phyloP scores from a whole-genome alignment of 176 grass and related monocot species.

The Musa beccarii region DNA sequence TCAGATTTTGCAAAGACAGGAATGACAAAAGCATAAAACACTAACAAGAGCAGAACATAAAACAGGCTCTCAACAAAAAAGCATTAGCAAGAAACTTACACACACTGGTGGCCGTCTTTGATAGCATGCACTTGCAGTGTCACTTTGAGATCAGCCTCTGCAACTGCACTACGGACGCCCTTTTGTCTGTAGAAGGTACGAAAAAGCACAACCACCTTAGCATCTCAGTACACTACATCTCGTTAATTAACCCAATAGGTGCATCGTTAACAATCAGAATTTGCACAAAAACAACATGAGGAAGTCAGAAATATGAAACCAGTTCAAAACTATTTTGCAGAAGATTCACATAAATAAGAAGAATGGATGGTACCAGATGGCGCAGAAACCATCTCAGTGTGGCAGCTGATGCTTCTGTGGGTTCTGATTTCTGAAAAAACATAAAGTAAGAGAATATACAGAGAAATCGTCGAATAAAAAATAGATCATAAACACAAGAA shows the following conservation, averaged over 20 bases:
- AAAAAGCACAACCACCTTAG: neutral
- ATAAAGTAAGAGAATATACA: neutral
- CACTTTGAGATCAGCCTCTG: neutral
- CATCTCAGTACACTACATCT: neutral
- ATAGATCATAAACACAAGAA: neutral
- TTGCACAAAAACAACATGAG: neutral
- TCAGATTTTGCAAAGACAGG: no score
- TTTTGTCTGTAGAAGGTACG: neutral
- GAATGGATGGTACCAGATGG: neutral
- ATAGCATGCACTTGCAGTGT: neutral
- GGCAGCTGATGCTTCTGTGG: neutral
- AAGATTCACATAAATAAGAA: no score
- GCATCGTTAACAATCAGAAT: neutral
- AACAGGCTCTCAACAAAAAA: neutral
- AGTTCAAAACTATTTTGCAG: no score
- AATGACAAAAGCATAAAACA: no score
- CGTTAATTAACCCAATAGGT: neutral
- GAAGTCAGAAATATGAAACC: no score
- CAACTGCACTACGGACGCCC: neutral
- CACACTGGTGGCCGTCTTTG: neutral
- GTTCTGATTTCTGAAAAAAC: neutral
- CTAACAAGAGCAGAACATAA: neutral
- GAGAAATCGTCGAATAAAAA: neutral
- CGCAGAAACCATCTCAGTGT: neutral
- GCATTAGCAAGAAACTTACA: neutral